Evolutionary conservation across 2,329 filamentous ascomycete genomes (phyloP).

Genomic region (Colletotrichum gigasporum): DNA sequence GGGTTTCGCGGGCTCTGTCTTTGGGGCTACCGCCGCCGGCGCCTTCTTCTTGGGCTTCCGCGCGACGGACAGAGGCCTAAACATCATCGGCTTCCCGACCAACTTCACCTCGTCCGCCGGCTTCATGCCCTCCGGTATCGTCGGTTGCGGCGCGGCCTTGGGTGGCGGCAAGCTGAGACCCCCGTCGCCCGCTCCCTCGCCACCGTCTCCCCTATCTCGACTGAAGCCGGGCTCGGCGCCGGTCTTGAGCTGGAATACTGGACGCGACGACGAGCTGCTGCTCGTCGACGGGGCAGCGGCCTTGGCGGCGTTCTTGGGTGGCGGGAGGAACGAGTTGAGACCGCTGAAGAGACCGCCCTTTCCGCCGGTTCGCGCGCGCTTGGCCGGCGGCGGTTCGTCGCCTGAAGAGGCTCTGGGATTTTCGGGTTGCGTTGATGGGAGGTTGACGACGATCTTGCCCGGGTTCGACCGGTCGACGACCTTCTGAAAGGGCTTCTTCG

Average conservation of each 20-base stretch:
- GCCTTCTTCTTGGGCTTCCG: slow-evolving; percentile 78
- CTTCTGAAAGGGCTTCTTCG: slow-evolving; percentile 75
- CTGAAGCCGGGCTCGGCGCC: slow-evolving; percentile 85
- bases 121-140: slow-evolving; percentile 65
- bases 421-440: slow-evolving; percentile 64
- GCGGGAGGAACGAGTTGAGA: slow-evolving; percentile 87
- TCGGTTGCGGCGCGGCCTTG: slow-evolving; percentile 52
- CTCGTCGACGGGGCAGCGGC: slow-evolving; percentile 43
- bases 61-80: slow-evolving; percentile 87
- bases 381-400: slow-evolving; percentile 74
- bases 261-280: slow-evolving; percentile 33
- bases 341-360: slow-evolving; percentile 72
- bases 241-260: slow-evolving; percentile 76
- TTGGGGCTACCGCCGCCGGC: slow-evolving; percentile 28
- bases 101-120: slow-evolving; percentile 72
- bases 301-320: slow-evolving; percentile 73
- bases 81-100: slow-evolving; percentile 84
- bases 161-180: slow-evolving; percentile 51
- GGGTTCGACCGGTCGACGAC: slow-evolving; percentile 84
- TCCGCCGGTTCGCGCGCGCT: slow-evolving; percentile 68
- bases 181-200: slow-evolving; percentile 35
- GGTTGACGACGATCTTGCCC: slow-evolving; percentile 83
- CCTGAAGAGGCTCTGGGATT: slow-evolving; percentile 42
- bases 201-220: slow-evolving; percentile 69
- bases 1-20: slow-evolving; percentile 22